Evolutionary conservation across 1,284 basidiomycete species (phyloP).

Genomic region (Cerioporus squamosus): DNA sequence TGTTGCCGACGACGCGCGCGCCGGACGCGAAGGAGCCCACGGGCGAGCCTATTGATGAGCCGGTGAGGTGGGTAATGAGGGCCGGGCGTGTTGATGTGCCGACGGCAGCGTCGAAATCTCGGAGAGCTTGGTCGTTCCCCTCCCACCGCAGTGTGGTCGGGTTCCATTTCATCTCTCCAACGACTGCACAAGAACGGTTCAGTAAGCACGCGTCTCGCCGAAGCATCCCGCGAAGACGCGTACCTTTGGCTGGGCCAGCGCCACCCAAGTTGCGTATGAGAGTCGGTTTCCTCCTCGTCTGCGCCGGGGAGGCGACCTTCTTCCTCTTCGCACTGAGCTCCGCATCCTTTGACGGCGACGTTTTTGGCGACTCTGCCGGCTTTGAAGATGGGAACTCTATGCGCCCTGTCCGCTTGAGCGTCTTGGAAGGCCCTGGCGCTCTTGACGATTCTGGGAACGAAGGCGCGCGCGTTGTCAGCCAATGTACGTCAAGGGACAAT

Average conservation of each 20-base stretch:
- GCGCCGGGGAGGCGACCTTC: constrained; percentile 48
- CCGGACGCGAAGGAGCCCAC: constrained; percentile 77
- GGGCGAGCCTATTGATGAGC: constrained; percentile 80
- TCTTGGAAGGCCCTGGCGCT: constrained; percentile 38
- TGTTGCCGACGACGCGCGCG: constrained; percentile 90
- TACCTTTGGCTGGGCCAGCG: constrained; percentile 76
- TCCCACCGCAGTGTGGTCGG: constrained; percentile 90
- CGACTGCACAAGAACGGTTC: constrained; percentile 49
- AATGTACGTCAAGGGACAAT: not conserved
- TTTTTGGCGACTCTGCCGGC: constrained; percentile 19
- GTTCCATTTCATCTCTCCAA: constrained; percentile 98
- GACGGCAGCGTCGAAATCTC: constrained; percentile 87
- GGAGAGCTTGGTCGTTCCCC: constrained; percentile 89
- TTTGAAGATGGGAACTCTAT: constrained; percentile 37
- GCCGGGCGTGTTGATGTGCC: constrained; percentile 91
- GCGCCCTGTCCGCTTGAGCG: constrained; percentile 46
- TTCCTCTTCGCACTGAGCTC: constrained; percentile 57
- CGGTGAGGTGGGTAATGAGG: constrained; percentile 89
- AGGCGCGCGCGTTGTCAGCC: constrained; percentile 3
- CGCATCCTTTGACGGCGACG: constrained; percentile 27
- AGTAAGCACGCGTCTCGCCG: not conserved
- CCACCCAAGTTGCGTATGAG: constrained; percentile 87
- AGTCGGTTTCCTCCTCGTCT: constrained; percentile 75
- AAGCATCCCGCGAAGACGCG: constrained; percentile 29
- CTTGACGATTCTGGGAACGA: constrained; percentile 26